Evolutionary conservation across 495 filamentous ascomycete genomes (phyloP).

Genomic region (Aspergillus incahuasiensis): DNA sequence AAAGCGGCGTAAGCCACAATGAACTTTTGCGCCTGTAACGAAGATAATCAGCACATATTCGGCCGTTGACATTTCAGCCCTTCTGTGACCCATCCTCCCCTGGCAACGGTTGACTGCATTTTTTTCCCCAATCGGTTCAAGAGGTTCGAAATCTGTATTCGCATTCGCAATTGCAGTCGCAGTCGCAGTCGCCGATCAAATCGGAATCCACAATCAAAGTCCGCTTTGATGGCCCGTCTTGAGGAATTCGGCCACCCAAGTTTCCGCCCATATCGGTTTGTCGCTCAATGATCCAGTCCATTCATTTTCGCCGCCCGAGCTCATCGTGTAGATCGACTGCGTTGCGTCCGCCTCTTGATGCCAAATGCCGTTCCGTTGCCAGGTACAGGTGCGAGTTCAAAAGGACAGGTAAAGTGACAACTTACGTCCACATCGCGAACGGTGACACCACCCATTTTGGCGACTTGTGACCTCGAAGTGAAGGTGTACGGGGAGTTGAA

Average conservation of each 20-base stretch:
- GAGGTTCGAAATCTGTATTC: background rate
- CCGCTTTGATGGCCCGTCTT: conserved; percentile 1
- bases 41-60: conserved; percentile 17
- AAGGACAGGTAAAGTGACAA: conserved; percentile 30
- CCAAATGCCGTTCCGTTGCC: conserved; percentile 10
- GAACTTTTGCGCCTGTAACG: conserved; percentile 83
- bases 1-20: conserved; percentile 92
- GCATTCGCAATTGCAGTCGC: background rate
- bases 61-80: background rate
- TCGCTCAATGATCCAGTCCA: background rate
- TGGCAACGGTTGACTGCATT: conserved; percentile 1
- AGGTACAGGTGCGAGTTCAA: conserved; percentile 6
- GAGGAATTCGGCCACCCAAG: background rate
- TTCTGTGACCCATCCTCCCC: background rate
- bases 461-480: conserved; percentile 42
- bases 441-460: conserved; percentile 79
- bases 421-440: conserved; percentile 91
- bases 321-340: background rate
- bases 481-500: conserved; percentile 32
- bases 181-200: conserved; percentile 4
- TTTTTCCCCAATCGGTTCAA: background rate
- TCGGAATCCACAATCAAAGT: background rate
- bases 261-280: background rate
- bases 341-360: conserved; percentile 3
- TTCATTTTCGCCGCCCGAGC: background rate